Evolutionary conservation across 2,329 filamentous ascomycete species (phyloP), one percentile per base, ranked within the genome.

Genomic region (Exophiala xenobiotica): DNA sequence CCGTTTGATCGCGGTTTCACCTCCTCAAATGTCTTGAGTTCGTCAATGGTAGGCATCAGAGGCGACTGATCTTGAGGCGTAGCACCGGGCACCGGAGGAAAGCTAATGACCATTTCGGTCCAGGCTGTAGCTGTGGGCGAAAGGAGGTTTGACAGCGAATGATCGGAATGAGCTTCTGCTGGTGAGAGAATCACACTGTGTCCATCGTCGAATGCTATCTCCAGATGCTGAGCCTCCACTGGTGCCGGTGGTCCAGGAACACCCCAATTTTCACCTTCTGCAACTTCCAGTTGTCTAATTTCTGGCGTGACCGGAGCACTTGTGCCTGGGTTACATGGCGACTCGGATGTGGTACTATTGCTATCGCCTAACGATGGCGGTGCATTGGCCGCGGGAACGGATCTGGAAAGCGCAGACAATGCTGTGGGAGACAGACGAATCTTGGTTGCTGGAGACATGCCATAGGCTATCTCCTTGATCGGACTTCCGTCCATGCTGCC

Each of bases 281-380:
- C 42, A 16, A 54, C 26, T 27, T 59, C 49, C 18, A 58, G 26
- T n/a, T 57, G 54, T 26, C 51, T 81, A 58, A 88, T 78, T 54
- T 92, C 79, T 11, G 91, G 91, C 0, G 91, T 96, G 8, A 88
- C 83, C 4, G 92, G 90, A 42, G 89, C 89, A 64, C 90, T 95
- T 6, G 45, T 43, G 7, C 43, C 46, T 9, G 35, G 39, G 16
- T 90, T 79, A 46, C 79, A 80, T 1, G 90, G 88, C 68, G 95
- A 80, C 67, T 95, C 90, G 65, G 96, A 91, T 2, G 91, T 95
- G 6, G 84, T 87, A 63, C 93, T 73, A 70, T 90, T 96, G 47
- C 56, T 59, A 18, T 90, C 91, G 71, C 96, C 91, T 3, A 96
- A 77, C 3, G 92, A 96, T 3, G 92, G 92, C 3, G 91, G 86